These are phyloP conservation scores for Ceratonia siliqua DNA, from an alignment of 306 rosid genomes.

Conservation along the genomic window DNA sequence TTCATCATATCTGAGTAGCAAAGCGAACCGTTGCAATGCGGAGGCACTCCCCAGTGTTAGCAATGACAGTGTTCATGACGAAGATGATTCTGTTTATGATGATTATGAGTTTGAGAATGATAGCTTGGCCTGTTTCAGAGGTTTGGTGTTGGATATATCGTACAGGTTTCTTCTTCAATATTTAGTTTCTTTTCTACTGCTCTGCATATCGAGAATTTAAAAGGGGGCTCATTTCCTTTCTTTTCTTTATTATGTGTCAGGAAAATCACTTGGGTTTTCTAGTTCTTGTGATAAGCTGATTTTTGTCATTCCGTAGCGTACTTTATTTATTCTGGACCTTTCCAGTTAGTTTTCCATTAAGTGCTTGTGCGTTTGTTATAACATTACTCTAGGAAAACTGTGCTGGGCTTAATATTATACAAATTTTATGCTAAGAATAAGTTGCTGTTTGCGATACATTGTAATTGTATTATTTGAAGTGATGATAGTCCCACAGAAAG, in stretches of 20 bases:
- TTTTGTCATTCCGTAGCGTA: background rate
- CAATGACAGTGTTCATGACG: slow-evolving; percentile 47
- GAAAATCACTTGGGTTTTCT: slow-evolving; percentile 15
- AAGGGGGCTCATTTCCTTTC: background rate
- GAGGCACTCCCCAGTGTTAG: slow-evolving; percentile 44
- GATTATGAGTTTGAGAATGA: slow-evolving; percentile 55
- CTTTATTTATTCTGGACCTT: background rate
- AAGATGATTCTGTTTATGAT: slow-evolving; percentile 12
- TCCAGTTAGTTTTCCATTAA: background rate
- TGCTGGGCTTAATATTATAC: background rate
- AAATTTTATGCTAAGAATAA: background rate
- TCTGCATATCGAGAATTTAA: background rate
- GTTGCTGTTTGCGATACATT: slow-evolving; percentile 10
- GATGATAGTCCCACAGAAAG: background rate
- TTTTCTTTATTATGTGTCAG: background rate
- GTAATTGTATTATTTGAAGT: background rate
- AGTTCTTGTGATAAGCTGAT: background rate
- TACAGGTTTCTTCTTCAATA: slow-evolving; percentile 66
- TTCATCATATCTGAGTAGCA: slow-evolving; percentile 41
- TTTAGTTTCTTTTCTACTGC: slow-evolving; percentile 16
- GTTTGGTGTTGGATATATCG: slow-evolving; percentile 87
- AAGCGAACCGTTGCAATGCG: slow-evolving; percentile 43
- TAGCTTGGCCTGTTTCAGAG: slow-evolving; percentile 79
- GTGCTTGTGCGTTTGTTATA: background rate
- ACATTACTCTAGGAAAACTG: slow-evolving; percentile 1